Evolutionary conservation across 176 grass and related monocot species (phyloP), one percentile per base, ranked within the genome.

Genomic region (Paspalum notatum): DNA sequence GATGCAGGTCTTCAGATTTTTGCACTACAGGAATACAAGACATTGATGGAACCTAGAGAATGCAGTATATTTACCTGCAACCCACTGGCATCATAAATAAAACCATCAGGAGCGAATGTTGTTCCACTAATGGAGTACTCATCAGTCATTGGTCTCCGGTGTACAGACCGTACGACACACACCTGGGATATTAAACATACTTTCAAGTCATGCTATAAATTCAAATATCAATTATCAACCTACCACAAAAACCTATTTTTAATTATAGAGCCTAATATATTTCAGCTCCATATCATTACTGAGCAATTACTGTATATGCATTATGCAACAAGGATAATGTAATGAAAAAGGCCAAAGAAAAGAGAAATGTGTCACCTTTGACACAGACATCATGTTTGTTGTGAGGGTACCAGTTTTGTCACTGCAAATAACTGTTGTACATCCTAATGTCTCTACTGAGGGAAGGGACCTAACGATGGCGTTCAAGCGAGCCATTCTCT

Each of bases 361-460:
- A 63, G 15, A 87, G n/a, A 56, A 59, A 59, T 42, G 40, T 24
- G 21, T 91, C 84, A 98, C 96, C 96, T 98, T 98, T 69, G 92
- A 98, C 48, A 95, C 96, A 20, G 96, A 98, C 96, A 98, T 98
- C 96, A 98, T 98, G 82, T 98, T 98, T 60, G 96, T 98, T 0
- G 96, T 98, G 44, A 98, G 92, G 87, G 96, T 98, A 57, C 96
- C 96, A 42, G 96, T 98, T 82, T 98, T 98, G 68, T 98, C 96
- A 73, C 92, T 95, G 79, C 96, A 98, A 86, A 98, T 95, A 48
- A 98, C 96, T 53, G 96, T 98, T 64, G 96, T 98, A 82, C 96
- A 98, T 56, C 96, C 96, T 85, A 98, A 85, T 68, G 96, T 95
- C 76, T 98, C 96, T 2, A 98, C 96, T 75, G 92, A 98, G 86